Base-by-base conservation (phyloP, 352 stramenopile genomes). In the Phytophthora hybrid region DNA sequence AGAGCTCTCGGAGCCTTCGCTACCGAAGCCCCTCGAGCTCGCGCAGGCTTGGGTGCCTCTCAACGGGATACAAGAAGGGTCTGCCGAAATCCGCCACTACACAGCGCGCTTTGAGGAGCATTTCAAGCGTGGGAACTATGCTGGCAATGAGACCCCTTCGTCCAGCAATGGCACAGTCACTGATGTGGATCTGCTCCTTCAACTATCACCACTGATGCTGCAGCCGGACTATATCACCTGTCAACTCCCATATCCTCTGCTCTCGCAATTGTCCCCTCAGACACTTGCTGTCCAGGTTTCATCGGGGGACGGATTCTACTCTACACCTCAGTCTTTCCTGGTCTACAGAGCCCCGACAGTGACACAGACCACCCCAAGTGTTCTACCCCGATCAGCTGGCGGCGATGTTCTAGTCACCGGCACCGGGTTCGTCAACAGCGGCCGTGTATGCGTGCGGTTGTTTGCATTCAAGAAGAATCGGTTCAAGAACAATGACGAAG, bases 141-240 rank as follows among this genome's bases (percentile, higher is more conserved):
- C 44, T 6, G 41, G 70, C 16, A 67, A 47, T 47, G 62, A 72
- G 1, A 46, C 54, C 3, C 4, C 11, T 61, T 6, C 44, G 0
- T 1, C 4, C 3, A 63, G 16, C 11, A 54, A 13, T 34, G 44
- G n/a, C 31, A 5, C n/a, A 14, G 18, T 58, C 1, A 82, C 81
- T 21, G 85, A 91, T 19, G 54, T 89, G 34, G 84, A 93, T 16
- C 56, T 93, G 5, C 73, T 90, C n/a, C 71, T 91, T 10, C 86
- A 92, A 29, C 55, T 92, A 1, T 93, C 86, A 3, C 86, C 86
- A 0, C 63, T 83, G 16, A 89, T 90, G 66, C 74, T 80, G 9
- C 65, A 83, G 39, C 19, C 78, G 1, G 81, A 88, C 9, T 76
- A 74, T 39, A 82, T 89, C 4, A 65, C 79, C 11, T 82, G 77